Evolutionary conservation across 2,329 filamentous ascomycete genomes (phyloP).

Genomic region (Colletotrichum sp.): DNA sequence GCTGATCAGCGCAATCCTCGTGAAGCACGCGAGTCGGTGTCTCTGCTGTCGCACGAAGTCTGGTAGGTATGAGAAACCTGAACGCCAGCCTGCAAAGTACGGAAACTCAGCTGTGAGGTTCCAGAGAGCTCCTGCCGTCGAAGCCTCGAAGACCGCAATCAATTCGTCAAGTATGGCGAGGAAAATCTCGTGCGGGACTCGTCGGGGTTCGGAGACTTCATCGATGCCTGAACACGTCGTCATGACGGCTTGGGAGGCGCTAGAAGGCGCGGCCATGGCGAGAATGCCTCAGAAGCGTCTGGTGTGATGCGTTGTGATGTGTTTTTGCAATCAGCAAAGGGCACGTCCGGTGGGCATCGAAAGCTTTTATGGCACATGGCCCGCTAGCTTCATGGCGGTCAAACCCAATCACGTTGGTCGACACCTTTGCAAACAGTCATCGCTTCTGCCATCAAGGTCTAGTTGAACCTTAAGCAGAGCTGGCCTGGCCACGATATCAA

Average conservation of each 20-base stretch:
- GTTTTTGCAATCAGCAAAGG: background rate
- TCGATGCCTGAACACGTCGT: background rate
- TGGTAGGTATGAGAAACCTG: background rate
- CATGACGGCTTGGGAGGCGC: background rate
- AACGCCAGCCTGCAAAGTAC: background rate
- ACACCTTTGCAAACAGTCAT: background rate
- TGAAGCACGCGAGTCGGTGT: background rate
- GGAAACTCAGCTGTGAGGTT: background rate
- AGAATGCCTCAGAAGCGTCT: background rate
- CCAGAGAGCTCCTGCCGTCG: accelerated
- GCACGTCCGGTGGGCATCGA: background rate
- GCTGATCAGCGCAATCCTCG: background rate
- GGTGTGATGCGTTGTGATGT: background rate
- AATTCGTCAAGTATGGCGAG: background rate
- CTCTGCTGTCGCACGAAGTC: background rate
- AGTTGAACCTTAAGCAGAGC: background rate
- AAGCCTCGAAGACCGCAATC: background rate
- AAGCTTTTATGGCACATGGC: background rate
- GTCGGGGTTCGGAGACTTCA: background rate
- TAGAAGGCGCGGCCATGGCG: background rate
- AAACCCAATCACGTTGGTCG: accelerated
- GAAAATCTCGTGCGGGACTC: background rate
- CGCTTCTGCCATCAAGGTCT: background rate
- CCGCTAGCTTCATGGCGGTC: background rate
- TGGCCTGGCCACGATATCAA: background rate